Conservation (phyloP, 148 eudicot species). For the Chenopodium formosanum region DNA sequence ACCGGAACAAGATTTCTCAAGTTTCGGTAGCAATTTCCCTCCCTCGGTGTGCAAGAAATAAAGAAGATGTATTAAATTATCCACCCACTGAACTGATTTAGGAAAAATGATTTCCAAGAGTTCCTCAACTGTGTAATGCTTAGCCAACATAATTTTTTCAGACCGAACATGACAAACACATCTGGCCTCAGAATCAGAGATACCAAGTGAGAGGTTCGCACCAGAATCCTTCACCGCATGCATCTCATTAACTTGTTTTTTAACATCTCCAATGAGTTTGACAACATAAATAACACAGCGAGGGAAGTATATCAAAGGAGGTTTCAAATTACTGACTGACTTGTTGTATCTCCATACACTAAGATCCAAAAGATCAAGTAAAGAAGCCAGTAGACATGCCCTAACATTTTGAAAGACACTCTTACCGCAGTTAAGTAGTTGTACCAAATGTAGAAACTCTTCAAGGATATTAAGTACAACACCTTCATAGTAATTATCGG, state of each 20-base stretch:
- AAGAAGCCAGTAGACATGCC: slow-evolving; percentile 64
- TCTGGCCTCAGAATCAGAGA: slow-evolving; percentile 32
- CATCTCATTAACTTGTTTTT: slow-evolving; percentile 39
- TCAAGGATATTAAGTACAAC: slow-evolving; percentile 56
- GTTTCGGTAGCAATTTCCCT: slow-evolving; percentile 65
- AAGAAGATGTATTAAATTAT: slow-evolving; percentile 69
- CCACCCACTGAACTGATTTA: slow-evolving; percentile 72
- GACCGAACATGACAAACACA: slow-evolving; percentile 45
- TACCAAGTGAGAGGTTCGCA: slow-evolving; percentile 27
- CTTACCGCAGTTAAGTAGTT: slow-evolving; percentile 47
- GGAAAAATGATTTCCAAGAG: slow-evolving; percentile 60
- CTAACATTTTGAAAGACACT: slow-evolving; percentile 63
- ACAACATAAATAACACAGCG: slow-evolving; percentile 60
- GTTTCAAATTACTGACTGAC: slow-evolving; percentile 48
- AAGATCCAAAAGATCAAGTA: slow-evolving; percentile 57
- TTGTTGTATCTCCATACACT: slow-evolving; percentile 58
- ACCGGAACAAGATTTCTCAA: slow-evolving; percentile 75
- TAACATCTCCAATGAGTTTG: slow-evolving; percentile 68
- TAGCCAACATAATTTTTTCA: slow-evolving; percentile 43
- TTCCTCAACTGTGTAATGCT: slow-evolving; percentile 57
- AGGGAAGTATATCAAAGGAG: slow-evolving; percentile 76
- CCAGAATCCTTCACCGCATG: slow-evolving; percentile 42
- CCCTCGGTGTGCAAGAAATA: slow-evolving; percentile 84
- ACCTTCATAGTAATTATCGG: slow-evolving; percentile 63
- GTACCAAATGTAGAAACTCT: slow-evolving; percentile 75